Conservation (phyloP, 2,329 filamentous ascomycete species). For the Trichoderma guizhouense region DNA sequence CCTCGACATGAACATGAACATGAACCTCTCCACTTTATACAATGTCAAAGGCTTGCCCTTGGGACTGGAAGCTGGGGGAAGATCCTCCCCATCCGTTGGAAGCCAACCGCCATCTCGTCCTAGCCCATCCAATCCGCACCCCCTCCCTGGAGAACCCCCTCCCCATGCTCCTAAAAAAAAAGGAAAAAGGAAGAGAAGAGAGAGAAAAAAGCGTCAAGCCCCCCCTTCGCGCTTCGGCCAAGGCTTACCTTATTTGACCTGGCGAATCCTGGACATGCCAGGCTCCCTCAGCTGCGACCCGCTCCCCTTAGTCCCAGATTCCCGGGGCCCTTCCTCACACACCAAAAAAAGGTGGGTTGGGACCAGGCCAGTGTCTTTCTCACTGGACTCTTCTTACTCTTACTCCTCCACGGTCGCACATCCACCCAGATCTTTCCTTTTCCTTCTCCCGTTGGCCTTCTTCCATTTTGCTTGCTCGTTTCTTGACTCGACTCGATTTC, state of each 20-base stretch:
- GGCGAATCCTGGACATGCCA: conserved; percentile 14
- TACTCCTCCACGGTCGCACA: conserved; percentile 15
- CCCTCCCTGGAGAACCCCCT: background rate
- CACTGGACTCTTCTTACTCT: background rate
- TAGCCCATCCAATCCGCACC: background rate
- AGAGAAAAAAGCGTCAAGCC: background rate
- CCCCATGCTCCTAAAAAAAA: background rate
- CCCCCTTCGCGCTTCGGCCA: conserved; percentile 16
- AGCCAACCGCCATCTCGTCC: conserved; percentile 9
- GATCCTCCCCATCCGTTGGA: background rate
- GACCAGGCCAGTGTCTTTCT: background rate
- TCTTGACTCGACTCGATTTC: background rate
- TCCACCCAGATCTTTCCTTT: conserved; percentile 16
- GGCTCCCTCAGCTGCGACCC: conserved; percentile 20
- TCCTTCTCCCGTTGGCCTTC: background rate
- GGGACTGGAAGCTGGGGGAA: conserved; percentile 1
- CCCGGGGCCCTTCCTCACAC: conserved; percentile 16
- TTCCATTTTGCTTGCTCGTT: background rate
- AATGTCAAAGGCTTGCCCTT: background rate
- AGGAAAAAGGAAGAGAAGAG: background rate
- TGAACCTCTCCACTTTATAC: background rate
- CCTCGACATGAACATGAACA: background rate
- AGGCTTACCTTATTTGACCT: conserved; percentile 17
- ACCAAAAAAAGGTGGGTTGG: background rate
- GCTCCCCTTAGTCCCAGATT: conserved; percentile 16